phyloP scores from a whole-genome alignment of 2,329 filamentous ascomycete species.

The Apiospora kogelbergensis region DNA sequence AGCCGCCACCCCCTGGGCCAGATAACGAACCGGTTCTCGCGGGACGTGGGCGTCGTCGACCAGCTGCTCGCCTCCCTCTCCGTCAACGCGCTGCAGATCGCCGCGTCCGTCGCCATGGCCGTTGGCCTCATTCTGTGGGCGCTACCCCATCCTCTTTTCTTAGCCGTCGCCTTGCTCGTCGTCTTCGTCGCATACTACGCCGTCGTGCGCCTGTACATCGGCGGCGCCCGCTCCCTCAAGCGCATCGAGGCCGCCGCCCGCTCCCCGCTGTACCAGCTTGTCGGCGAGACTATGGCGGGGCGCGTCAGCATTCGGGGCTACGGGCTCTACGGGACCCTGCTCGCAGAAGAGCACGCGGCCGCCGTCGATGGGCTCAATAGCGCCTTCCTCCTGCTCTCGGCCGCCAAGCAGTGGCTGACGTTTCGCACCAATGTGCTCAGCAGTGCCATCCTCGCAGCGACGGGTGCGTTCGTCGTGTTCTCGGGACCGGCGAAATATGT shows the following conservation, averaged over 20 bases:
- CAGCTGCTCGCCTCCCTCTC: neutral
- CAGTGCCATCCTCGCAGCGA: neutral
- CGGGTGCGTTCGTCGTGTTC: neutral
- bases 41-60: neutral
- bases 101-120: neutral
- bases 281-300: neutral
- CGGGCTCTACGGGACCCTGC: neutral
- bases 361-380: neutral
- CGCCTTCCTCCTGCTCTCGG: neutral
- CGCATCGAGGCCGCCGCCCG: slow-evolving; percentile 8
- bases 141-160: neutral
- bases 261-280: neutral
- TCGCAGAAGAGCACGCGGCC: neutral
- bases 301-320: neutral
- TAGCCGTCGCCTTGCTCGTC: neutral
- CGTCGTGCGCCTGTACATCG: slow-evolving; percentile 10
- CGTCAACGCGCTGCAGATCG: neutral
- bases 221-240: slow-evolving; percentile 7
- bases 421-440: neutral
- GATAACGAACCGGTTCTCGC: slow-evolving; percentile 1
- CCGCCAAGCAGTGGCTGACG: neutral
- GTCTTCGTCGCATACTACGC: slow-evolving; percentile 29
- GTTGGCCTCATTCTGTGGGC: neutral
- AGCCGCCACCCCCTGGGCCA: neutral
- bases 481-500: neutral